Evolutionary conservation across 257 asterid species (phyloP), one percentile per base, ranked within the genome.

Genomic region (Rehmannia glutinosa): DNA sequence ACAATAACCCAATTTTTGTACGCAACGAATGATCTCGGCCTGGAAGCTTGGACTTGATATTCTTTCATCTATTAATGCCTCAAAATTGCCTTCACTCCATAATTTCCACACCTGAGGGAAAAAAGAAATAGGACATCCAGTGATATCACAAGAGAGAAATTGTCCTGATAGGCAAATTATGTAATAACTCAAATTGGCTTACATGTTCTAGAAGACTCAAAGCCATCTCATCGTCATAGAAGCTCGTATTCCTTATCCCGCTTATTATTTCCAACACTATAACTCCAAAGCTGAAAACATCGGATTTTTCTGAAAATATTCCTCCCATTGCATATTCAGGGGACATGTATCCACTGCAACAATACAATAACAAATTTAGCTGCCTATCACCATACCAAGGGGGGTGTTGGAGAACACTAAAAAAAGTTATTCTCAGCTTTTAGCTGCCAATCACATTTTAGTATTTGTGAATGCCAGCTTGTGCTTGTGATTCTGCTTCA

Each of bases 261-360:
- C 71, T 72, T 8, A 77, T 20, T 5, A 77, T 72, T 52, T 77
- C 78, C 20, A 77, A 50, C 38, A 62, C 15, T 5, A 73, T 1
- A 23, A 77, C 78, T 10, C 78, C 75, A 10, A 71, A 77, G 50
- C 81, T 77, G 59, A 70, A 75, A 1, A 76, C 75, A 41, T 69
- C 76, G 0, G 80, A 69, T 35, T 69, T 75, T 64, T 70, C 73
- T 2, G 73, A 75, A 25, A 64, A 75, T 57, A 55, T 24, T 17
- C 77, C 77, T 7, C 56, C 53, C 27, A 45, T 3, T 16, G 65
- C 77, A 46, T 72, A 64, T 30, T 72, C 66, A 25, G 75, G 71
- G n/a, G 71, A 58, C 74, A 68, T 68, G 60, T 68, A 69, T 12
- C 76, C 76, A 59, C 76, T 75, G 51, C 56, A 47, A 33, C 19